Evolutionary conservation across 441 rosid genomes (phyloP).

Genomic region (Breynia disticha): DNA sequence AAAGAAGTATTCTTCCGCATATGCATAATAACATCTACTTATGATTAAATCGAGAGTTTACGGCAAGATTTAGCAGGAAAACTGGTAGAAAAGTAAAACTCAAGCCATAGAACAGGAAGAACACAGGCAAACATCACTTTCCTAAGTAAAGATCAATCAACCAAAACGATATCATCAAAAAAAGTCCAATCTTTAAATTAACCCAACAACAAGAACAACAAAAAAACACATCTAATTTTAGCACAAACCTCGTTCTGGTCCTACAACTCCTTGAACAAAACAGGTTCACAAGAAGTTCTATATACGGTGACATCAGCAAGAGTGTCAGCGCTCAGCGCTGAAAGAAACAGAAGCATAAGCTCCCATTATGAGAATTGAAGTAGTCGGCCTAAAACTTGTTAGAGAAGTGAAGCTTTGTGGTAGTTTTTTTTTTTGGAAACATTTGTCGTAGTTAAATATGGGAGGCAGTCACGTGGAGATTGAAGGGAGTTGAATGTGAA

Average conservation of each 20-base stretch:
- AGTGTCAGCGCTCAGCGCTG: slow-evolving; percentile 23
- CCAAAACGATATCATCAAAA: neutral
- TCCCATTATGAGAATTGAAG: slow-evolving; percentile 16
- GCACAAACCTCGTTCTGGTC: slow-evolving; percentile 48
- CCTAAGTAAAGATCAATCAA: neutral
- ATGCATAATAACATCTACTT: neutral
- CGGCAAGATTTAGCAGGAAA: too few relatives aligned
- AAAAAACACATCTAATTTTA: neutral
- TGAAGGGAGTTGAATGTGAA: too few relatives aligned
- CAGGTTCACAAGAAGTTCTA: slow-evolving; percentile 49
- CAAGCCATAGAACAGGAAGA: too few relatives aligned
- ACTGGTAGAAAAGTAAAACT: too few relatives aligned
- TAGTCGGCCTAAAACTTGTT: too few relatives aligned
- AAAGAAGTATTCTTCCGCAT: neutral
- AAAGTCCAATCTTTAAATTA: neutral
- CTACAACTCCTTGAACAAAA: slow-evolving; percentile 61
- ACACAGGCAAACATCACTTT: too few relatives aligned
- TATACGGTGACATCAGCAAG: slow-evolving; percentile 53
- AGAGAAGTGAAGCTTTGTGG: too few relatives aligned
- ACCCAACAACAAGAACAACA: slow-evolving; percentile 9
- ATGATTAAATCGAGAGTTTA: too few relatives aligned
- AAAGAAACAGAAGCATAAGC: slow-evolving; percentile 23
- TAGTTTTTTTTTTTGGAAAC: too few relatives aligned
- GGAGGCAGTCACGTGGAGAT: too few relatives aligned
- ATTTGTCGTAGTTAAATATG: too few relatives aligned